These are phyloP conservation scores for Cyphellophora attinorum DNA, from an alignment of 2,329 filamentous ascomycete genomes.

Conservation along the genomic window DNA sequence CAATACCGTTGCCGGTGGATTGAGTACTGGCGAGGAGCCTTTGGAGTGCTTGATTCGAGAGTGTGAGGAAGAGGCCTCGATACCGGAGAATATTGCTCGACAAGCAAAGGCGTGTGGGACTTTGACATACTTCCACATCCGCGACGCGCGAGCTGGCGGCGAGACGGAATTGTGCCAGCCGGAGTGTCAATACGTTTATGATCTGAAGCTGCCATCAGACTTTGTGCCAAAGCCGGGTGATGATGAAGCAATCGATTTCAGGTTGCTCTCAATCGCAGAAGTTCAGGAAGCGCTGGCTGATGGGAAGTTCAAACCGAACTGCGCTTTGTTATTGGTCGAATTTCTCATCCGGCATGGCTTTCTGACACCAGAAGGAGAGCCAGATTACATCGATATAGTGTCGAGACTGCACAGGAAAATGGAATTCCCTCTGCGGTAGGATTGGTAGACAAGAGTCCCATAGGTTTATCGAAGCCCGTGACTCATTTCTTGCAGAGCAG, in stretches of 20 bases:
- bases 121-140: slow-evolving; percentile 77
- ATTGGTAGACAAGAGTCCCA: slow-evolving; percentile 5
- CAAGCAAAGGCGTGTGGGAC: slow-evolving; percentile 53
- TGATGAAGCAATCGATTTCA: slow-evolving; percentile 79
- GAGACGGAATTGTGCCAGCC: slow-evolving; percentile 78
- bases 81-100: slow-evolving; percentile 62
- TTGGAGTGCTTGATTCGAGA: slow-evolving; percentile 79
- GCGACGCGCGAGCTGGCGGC: slow-evolving; percentile 65
- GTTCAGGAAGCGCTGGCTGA: slow-evolving; percentile 58
- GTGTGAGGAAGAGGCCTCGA: slow-evolving; percentile 76
- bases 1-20: slow-evolving; percentile 82
- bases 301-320: slow-evolving; percentile 89
- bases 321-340: slow-evolving; percentile 71
- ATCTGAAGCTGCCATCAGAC: slow-evolving; percentile 64
- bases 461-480: slow-evolving; percentile 1
- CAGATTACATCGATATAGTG: slow-evolving; percentile 65
- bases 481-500: slow-evolving; percentile 80
- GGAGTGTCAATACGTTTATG: slow-evolving; percentile 85
- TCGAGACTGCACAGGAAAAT: slow-evolving; percentile 66
- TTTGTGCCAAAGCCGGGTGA: slow-evolving; percentile 69
- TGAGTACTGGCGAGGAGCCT: slow-evolving; percentile 69
- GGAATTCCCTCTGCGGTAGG: slow-evolving; percentile 62
- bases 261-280: slow-evolving; percentile 67
- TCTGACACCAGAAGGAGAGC: slow-evolving; percentile 68
- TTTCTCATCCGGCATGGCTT: slow-evolving; percentile 84